A percentile compares a stretch with the other conserved stretches of the same genome.
These are phyloP conservation scores for Botrytis galanthina DNA, from an alignment of 2,329 filamentous ascomycete species.

Conservation along the genomic window DNA sequence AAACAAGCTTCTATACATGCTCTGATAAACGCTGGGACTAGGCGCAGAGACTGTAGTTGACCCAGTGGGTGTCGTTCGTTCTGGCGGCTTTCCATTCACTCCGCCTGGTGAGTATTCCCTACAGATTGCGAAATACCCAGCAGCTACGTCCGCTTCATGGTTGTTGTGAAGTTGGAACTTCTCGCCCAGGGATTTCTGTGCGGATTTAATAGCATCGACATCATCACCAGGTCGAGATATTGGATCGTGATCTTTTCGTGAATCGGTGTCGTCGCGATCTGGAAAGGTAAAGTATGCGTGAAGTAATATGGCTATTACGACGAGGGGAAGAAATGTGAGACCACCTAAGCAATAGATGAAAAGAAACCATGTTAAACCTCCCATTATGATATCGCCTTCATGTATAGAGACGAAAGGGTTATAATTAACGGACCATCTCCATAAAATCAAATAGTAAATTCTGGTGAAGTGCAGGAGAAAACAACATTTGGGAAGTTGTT, in stretches of 20 bases:
- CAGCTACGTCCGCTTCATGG: slow-evolving; percentile 73
- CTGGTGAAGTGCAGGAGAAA: slow-evolving; percentile 1
- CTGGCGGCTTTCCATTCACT: slow-evolving; percentile 88
- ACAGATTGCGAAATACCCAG: slow-evolving; percentile 93
- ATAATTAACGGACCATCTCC: slow-evolving; percentile 8
- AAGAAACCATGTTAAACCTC: slow-evolving; percentile 51
- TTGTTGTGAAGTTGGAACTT: slow-evolving; percentile 55
- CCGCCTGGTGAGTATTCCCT: slow-evolving; percentile 89
- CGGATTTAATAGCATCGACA: slow-evolving; percentile 59
- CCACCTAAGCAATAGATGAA: slow-evolving; percentile 81
- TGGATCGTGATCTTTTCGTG: slow-evolving; percentile 39
- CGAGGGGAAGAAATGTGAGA: slow-evolving; percentile 78
- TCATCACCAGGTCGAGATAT: slow-evolving; percentile 64
- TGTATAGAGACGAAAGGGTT: neutral
- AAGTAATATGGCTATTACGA: slow-evolving; percentile 58
- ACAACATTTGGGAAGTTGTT: slow-evolving; percentile 1
- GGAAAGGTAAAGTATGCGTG: slow-evolving; percentile 71
- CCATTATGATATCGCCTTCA: slow-evolving; percentile 30
- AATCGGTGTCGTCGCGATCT: slow-evolving; percentile 44
- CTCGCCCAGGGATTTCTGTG: slow-evolving; percentile 57
- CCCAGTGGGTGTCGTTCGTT: slow-evolving; percentile 77
- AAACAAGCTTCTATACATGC: slow-evolving; percentile 96
- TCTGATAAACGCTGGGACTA: slow-evolving; percentile 94
- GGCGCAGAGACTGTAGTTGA: slow-evolving; percentile 71
- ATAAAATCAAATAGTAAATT: slow-evolving; percentile 1